Evolutionary conservation across 1,284 basidiomycete genomes (phyloP).

Genomic region (Trichosporon coremiiforme): DNA sequence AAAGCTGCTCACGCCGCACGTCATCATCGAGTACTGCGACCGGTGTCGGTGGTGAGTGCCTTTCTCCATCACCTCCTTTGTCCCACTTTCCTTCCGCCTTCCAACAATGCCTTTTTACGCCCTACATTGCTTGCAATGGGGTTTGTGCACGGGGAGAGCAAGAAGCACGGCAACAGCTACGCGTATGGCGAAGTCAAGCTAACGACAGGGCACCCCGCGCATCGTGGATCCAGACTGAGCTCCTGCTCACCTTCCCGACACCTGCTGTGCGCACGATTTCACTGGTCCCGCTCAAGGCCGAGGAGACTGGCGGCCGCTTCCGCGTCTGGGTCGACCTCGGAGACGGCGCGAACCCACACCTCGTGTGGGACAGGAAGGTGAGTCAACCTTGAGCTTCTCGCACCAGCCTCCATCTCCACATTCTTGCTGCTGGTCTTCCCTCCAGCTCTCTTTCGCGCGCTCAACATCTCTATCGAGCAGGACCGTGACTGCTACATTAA

Average conservation of each 20-base stretch:
- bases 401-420: neutral
- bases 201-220: slow-evolving; percentile 66
- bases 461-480: no score
- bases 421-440: no score
- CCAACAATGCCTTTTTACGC: no score
- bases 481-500: no score
- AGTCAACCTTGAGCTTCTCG: slow-evolving; percentile 14
- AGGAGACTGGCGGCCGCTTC: slow-evolving; percentile 83
- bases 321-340: slow-evolving; percentile 72
- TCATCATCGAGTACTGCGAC: slow-evolving; percentile 81
- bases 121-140: no score
- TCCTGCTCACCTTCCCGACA: slow-evolving; percentile 82
- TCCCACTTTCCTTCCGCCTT: no score
- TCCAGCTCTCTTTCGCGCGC: no score
- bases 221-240: slow-evolving; percentile 83
- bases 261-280: slow-evolving; percentile 68
- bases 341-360: slow-evolving; percentile 48
- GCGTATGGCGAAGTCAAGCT: no score
- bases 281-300: slow-evolving; percentile 71
- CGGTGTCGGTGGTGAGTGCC: slow-evolving; percentile 64
- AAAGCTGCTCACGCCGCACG: slow-evolving; percentile 57
- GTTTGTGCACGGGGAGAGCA: no score
- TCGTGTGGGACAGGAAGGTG: slow-evolving; percentile 57
- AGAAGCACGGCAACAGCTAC: no score
- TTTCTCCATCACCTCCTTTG: no score